A percentile compares a stretch with the other conserved stretches of the same genome.
Evolutionary conservation across 2,329 filamentous ascomycete species (phyloP).

Genomic region (Aspergillus ochraceoroseus): DNA sequence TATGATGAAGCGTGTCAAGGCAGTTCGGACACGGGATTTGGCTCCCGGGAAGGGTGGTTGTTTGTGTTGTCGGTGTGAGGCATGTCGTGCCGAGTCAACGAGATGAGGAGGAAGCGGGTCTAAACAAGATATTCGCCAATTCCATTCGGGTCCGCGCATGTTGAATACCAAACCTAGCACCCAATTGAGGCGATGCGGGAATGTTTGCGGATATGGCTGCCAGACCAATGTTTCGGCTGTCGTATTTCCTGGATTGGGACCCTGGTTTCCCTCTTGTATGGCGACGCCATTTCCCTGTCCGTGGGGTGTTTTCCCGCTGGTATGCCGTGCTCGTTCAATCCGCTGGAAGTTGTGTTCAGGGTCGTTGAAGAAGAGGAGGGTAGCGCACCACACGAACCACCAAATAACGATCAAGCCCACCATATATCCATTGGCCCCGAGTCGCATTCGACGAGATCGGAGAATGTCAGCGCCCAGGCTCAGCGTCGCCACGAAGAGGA

Average conservation of each 20-base stretch:
- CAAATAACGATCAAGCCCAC: slow-evolving; percentile 53
- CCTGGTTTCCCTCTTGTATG: not conserved
- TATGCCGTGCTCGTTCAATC: slow-evolving; percentile 45
- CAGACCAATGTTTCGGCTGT: slow-evolving; percentile 42
- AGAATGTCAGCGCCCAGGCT: slow-evolving; percentile 45
- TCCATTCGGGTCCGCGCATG: slow-evolving; percentile 59
- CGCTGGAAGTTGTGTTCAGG: slow-evolving; percentile 52
- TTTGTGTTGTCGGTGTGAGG: too few relatives aligned
- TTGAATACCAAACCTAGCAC: slow-evolving; percentile 53
- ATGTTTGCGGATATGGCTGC: slow-evolving; percentile 51
- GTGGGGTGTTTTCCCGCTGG: not conserved
- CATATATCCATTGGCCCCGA: slow-evolving; percentile 51
- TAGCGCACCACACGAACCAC: slow-evolving; percentile 51
- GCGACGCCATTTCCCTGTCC: slow-evolving; percentile 1
- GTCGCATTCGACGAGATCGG: slow-evolving; percentile 44
- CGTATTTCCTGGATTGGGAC: not conserved
- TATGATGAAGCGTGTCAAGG: slow-evolving; percentile 47
- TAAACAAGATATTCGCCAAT: slow-evolving; percentile 51
- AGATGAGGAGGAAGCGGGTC: slow-evolving; percentile 32
- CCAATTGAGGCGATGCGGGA: slow-evolving; percentile 56
- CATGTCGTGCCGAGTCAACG: too few relatives aligned
- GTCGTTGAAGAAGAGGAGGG: slow-evolving; percentile 54
- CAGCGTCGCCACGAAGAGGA: slow-evolving; percentile 45
- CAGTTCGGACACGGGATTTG: slow-evolving; percentile 44
- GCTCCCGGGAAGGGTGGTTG: slow-evolving; percentile 32